phyloP scores from a whole-genome alignment of 1,139 yeast genomes.

The Geotrichum australiense region DNA sequence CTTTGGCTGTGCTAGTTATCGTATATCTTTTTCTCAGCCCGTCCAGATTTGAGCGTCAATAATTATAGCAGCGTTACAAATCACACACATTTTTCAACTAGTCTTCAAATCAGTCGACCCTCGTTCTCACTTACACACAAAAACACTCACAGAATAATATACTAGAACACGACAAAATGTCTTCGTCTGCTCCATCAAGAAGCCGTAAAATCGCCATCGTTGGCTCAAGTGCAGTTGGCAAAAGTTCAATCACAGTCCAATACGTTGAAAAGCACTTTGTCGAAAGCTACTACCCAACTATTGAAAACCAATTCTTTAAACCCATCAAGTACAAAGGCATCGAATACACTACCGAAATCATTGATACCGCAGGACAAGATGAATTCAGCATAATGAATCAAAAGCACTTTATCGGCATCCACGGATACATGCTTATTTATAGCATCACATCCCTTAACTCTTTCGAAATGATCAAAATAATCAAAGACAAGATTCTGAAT shows the following conservation, averaged over 20 bases:
- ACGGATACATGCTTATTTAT: constrained; percentile 77
- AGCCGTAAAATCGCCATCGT: constrained; percentile 82
- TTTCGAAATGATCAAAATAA: constrained; percentile 68
- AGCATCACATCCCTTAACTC: constrained; percentile 75
- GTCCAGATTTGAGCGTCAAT: no score
- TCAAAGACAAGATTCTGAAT: constrained; percentile 78
- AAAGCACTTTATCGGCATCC: constrained; percentile 75
- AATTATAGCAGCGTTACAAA: no score
- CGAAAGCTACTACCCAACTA: constrained; percentile 87
- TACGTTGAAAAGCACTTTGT: constrained; percentile 85
- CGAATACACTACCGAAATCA: constrained; percentile 75
- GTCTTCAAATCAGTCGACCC: background rate
- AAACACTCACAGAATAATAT: background rate
- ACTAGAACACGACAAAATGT: background rate
- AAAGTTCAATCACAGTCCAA: constrained; percentile 78
- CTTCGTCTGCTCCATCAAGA: constrained; percentile 30
- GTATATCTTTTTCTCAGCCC: no score
- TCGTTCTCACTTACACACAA: background rate
- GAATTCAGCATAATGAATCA: constrained; percentile 81
- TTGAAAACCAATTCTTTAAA: constrained; percentile 82
- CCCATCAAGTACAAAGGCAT: constrained; percentile 62
- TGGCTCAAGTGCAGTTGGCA: constrained; percentile 87
- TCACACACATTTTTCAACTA: background rate
- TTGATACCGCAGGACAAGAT: constrained; percentile 92
- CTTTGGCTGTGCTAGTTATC: no score